Conservation (phyloP, 306 rosid species). For the Quercus robur region DNA sequence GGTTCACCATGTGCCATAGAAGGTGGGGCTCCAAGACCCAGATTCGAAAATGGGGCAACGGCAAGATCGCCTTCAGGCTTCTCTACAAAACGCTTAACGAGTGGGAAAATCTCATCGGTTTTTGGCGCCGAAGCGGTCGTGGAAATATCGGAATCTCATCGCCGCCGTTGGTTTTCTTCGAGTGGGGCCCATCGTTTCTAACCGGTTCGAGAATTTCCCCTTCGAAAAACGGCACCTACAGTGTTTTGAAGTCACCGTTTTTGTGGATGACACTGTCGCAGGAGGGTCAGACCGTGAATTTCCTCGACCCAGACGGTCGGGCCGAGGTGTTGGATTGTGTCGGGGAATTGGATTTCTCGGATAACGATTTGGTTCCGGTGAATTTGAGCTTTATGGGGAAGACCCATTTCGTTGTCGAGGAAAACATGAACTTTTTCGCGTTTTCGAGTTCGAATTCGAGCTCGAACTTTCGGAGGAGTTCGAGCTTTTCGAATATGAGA, state of each 20-base stretch:
- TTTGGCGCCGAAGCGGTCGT: conserved; percentile 84
- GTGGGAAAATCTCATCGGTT: conserved; percentile 79
- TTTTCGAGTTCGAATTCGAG: conserved; percentile 5
- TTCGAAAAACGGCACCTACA: conserved; percentile 41
- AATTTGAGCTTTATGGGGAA: conserved; percentile 72
- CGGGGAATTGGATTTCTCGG: conserved; percentile 21
- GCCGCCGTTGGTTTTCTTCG: conserved; percentile 70
- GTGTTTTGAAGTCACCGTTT: conserved; percentile 66
- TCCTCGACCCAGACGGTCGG: conserved; percentile 61
- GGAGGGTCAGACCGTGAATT: conserved; percentile 55
- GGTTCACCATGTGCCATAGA: conserved; percentile 83
- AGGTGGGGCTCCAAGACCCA: conserved; percentile 82
- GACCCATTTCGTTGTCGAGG: conserved; percentile 78
- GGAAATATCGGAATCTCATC: conserved; percentile 31
- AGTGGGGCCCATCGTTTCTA: conserved; percentile 73
- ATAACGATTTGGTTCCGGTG: conserved; percentile 52
- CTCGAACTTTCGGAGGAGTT: conserved; percentile 30
- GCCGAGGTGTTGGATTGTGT: conserved; percentile 27
- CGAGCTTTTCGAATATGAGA: conserved; percentile 28
- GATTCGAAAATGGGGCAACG: conserved; percentile 66
- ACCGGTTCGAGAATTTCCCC: conserved; percentile 74
- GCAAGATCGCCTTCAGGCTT: conserved; percentile 39
- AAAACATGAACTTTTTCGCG: conserved; percentile 29
- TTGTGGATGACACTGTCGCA: conserved; percentile 56
- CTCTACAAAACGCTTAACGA: conserved; percentile 64